phyloP scores from a whole-genome alignment of 495 filamentous ascomycete genomes.

The Xylaria intraflava region DNA sequence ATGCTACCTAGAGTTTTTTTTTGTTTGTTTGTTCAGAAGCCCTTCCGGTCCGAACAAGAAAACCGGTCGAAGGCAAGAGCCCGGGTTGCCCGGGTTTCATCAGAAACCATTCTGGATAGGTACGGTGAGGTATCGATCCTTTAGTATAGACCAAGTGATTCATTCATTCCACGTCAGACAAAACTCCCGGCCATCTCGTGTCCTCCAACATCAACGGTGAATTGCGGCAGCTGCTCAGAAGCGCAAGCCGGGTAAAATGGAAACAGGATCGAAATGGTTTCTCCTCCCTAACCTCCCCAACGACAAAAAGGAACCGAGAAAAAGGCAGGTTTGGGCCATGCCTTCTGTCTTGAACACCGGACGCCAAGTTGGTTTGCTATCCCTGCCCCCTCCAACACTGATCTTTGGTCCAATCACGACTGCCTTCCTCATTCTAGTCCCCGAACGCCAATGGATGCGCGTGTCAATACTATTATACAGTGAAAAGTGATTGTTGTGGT shows the following conservation, averaged over 20 bases:
- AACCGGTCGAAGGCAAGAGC: too few relatives aligned
- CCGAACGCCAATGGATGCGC: conserved; percentile 9
- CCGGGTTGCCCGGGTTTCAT: too few relatives aligned
- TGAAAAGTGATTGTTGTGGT: background rate
- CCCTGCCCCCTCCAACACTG: background rate
- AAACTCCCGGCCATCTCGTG: too few relatives aligned
- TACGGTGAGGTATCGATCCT: background rate
- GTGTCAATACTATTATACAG: conserved; percentile 8
- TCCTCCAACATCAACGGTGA: too few relatives aligned
- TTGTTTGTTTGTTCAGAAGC: too few relatives aligned
- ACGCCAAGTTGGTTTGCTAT: background rate
- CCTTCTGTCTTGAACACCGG: conserved; percentile 2
- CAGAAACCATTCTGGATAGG: background rate
- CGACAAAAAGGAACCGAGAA: background rate
- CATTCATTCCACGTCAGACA: background rate
- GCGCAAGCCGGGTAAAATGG: background rate
- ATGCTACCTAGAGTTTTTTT: too few relatives aligned
- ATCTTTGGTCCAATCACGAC: background rate
- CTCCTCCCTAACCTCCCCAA: background rate
- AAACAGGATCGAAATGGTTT: too few relatives aligned
- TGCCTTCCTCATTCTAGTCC: background rate
- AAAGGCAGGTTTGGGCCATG: background rate
- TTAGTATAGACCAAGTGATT: background rate
- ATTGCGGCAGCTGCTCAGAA: too few relatives aligned
- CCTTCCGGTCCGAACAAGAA: too few relatives aligned